Percentiles rank a stretch among this genome's conserved stretches.
Conservation (phyloP, 495 filamentous ascomycete genomes). For the Penicillium simplicissimum region DNA sequence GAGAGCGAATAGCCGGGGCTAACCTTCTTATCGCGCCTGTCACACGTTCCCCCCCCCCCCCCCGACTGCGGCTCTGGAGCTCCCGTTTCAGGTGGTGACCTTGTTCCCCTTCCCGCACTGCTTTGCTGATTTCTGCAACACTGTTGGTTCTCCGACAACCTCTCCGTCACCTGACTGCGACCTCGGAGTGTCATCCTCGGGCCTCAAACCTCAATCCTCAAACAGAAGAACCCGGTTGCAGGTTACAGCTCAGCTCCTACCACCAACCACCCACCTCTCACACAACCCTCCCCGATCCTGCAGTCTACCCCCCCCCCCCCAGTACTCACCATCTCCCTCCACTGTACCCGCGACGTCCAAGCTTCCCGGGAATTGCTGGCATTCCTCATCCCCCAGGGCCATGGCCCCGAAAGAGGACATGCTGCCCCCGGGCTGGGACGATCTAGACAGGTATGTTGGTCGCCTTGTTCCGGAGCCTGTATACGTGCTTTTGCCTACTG, state of each 20-base stretch:
- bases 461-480: conserved; percentile 17
- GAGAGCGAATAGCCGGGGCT: neutral
- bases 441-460: conserved; percentile 49
- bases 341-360: conserved; percentile 10
- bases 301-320: neutral
- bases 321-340: neutral
- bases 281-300: neutral
- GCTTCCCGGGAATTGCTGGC: conserved; percentile 26
- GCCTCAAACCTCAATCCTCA: neutral
- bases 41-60: neutral
- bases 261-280: conserved; percentile 4
- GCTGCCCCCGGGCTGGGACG: conserved; percentile 51
- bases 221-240: conserved; percentile 7
- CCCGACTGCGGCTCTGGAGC: conserved; percentile 28
- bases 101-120: neutral
- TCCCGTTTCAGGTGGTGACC: too few relatives aligned
- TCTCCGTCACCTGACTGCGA: conserved; percentile 33
- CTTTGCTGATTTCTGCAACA: neutral
- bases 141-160: neutral
- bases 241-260: conserved; percentile 5
- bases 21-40: conserved; percentile 15
- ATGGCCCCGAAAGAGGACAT: conserved; percentile 54
- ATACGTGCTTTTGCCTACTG: neutral
- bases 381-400: conserved; percentile 44
- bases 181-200: conserved; percentile 17